phyloP scores from a whole-genome alignment of 129 eudicot species.

The Artemisia argyi region DNA sequence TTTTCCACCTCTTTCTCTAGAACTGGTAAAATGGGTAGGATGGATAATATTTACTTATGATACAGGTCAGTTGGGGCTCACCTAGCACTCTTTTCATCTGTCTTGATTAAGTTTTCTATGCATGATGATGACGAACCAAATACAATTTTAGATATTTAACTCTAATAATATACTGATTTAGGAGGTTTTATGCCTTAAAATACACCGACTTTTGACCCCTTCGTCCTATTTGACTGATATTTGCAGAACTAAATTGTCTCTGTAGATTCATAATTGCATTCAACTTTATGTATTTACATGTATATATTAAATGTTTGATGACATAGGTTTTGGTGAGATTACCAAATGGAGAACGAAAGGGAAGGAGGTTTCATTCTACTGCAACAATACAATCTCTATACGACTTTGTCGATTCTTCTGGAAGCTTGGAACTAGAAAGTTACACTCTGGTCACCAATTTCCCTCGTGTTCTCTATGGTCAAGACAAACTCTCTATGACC shows the following conservation, averaged over 20 bases:
- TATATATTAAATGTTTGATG: background rate
- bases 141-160: too few relatives aligned
- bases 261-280: background rate
- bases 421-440: constrained; percentile 59
- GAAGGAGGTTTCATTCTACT: constrained; percentile 65
- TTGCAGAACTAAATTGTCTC: background rate
- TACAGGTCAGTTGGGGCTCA: too few relatives aligned
- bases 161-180: too few relatives aligned
- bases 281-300: background rate
- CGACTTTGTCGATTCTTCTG: constrained; percentile 90
- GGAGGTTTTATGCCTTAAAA: background rate
- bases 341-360: constrained; percentile 93
- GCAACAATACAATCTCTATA: constrained; percentile 71
- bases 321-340: constrained; percentile 83
- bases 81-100: too few relatives aligned
- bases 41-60: too few relatives aligned
- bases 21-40: too few relatives aligned
- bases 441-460: constrained; percentile 89
- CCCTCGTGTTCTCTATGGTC: constrained; percentile 80
- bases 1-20: too few relatives aligned
- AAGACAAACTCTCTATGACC: constrained; percentile 58
- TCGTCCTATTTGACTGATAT: background rate
- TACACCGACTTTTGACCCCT: background rate
- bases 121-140: too few relatives aligned
- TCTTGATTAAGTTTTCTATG: too few relatives aligned